Base-by-base conservation (phyloP, 306 rosid genomes). In the Trifolium pratense region DNA sequence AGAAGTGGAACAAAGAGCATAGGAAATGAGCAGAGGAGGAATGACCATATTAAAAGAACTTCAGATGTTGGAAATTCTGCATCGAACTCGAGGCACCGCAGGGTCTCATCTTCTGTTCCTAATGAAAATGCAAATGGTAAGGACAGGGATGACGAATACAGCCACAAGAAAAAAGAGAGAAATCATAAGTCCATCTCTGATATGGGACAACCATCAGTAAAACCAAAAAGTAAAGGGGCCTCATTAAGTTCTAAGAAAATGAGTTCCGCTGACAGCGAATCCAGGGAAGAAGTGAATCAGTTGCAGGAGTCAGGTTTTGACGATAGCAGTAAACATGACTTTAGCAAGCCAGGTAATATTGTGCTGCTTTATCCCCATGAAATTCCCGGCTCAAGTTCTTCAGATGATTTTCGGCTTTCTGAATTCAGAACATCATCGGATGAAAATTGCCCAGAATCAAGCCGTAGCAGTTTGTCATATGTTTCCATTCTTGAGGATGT, bases 351-450 rank as follows among this genome's bases (percentile, higher is more conserved):
- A 40, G 79, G 75, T 67, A 39, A 76, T 57, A 64, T 61, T 72
- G 85, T 78, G 68, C 83, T 81, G 70, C 90, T 76, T 55, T 80
- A 37, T 58, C 89, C 84, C 0, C 86, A 66, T 72, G 87, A 83
- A 66, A 74, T 66, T 68, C 73, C 79, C 79, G 79, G 83, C 13
- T 82, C 83, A 55, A 77, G 74, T 57, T 84, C 74, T 60, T 77
- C 82, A 5, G 85, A 78, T 34, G 86, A 45, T 56, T 61, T 69
- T 52, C 86, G 39, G 57, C 79, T 71, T 61, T 75, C 85, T 45
- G 75, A 77, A 76, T 66, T 74, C 49, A 80, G 86, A 83, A 46
- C 61, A 23, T 79, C 82, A n/a, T 39, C 78, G n/a, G 89, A 89
- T 39, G 86, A 85, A 75, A 68, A 59, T 14, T 7, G 67, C 49